Evolutionary conservation across 78 protist genomes (phyloP).

Genomic region (Chrysochromulina parva): DNA sequence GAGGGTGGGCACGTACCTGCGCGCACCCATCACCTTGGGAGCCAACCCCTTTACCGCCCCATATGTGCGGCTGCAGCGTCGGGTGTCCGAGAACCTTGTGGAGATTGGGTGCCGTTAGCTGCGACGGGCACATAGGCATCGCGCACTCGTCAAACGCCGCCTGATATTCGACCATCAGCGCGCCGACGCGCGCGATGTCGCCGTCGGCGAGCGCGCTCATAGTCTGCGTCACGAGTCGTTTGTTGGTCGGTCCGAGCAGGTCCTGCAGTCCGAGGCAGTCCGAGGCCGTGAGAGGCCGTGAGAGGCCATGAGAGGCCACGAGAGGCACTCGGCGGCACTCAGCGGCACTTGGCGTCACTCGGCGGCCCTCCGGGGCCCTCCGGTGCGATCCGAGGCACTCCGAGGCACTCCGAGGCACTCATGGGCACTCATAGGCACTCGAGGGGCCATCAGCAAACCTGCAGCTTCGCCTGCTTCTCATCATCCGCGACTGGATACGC

Average conservation of each 20-base stretch:
- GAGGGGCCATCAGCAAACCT: too few species aligned
- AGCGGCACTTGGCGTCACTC: too few species aligned
- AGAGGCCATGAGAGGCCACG: too few species aligned
- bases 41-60: slow-evolving; percentile 53
- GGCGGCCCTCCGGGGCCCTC: too few species aligned
- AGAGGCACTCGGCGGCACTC: too few species aligned
- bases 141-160: background rate
- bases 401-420: too few species aligned
- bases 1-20: too few species aligned
- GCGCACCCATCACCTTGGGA: slow-evolving; percentile 35
- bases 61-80: background rate
- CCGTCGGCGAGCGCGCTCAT: slow-evolving; percentile 1
- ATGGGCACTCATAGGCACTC: too few species aligned
- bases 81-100: background rate
- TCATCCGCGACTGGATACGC: background rate
- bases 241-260: slow-evolving; percentile 15
- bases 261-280: background rate
- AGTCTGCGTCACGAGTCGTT: background rate
- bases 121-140: slow-evolving; percentile 26
- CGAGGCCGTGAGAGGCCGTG: too few species aligned
- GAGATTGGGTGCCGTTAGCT: slow-evolving; percentile 21
- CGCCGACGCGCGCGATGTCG: slow-evolving; percentile 26
- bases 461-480: background rate
- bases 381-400: too few species aligned
- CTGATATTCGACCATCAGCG: slow-evolving; percentile 24